A percentile compares a stretch with the other conserved stretches of the same genome.
Conservation (phyloP, 257 asterid species). For the Plectranthus barbatus region DNA sequence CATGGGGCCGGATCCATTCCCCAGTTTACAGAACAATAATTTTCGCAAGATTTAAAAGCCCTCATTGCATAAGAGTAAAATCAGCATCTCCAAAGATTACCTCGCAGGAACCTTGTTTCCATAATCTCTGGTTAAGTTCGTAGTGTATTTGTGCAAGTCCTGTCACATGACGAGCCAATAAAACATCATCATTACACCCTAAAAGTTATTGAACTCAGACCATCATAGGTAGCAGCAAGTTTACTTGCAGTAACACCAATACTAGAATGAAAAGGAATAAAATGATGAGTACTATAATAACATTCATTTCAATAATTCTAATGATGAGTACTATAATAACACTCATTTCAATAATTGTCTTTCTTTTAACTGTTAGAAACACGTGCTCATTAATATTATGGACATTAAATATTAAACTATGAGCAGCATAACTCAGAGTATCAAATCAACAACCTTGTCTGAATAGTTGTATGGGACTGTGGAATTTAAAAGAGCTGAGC, state of each 20-base stretch:
- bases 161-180: constrained; percentile 26
- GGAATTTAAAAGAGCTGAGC: constrained; percentile 35
- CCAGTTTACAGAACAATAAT: not conserved
- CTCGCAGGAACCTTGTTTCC: constrained; percentile 53
- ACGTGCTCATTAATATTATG: not conserved
- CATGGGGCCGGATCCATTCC: not conserved
- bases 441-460: constrained; percentile 11
- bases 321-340: not conserved
- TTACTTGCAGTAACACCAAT: not conserved
- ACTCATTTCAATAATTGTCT: not conserved
- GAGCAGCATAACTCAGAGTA: not conserved
- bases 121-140: constrained; percentile 28
- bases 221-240: not conserved
- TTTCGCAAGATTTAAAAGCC: not conserved
- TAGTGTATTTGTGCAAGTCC: constrained; percentile 30
- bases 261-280: not conserved
- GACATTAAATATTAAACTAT: not conserved
- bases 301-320: not conserved
- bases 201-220: not conserved
- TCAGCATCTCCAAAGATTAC: constrained; percentile 29
- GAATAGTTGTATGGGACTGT: constrained; percentile 19
- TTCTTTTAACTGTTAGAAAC: not conserved
- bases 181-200: not conserved
- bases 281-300: not conserved
- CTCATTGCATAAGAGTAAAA: not conserved